These are phyloP conservation scores for Papiliotrema fonsecae DNA, from an alignment of 1,284 basidiomycete species.

Conservation along the genomic window DNA sequence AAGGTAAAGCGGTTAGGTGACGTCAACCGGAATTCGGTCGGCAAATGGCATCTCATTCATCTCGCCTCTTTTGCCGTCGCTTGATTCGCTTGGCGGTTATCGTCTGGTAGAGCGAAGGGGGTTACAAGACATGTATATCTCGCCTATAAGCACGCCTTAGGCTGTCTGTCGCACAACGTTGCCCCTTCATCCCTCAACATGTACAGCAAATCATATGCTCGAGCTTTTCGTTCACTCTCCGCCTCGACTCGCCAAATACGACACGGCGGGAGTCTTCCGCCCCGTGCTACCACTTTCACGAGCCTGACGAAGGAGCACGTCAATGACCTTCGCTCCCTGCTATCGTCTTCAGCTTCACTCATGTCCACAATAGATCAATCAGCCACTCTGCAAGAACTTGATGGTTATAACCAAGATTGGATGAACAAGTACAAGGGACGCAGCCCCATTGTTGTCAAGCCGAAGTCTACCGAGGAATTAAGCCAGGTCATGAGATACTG, in stretches of 20 bases:
- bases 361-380: slow-evolving; percentile 50
- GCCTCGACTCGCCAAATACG: neutral
- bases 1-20: too few relatives aligned
- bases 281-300: slow-evolving; percentile 42
- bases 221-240: neutral
- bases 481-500: slow-evolving; percentile 82
- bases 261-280: slow-evolving; percentile 25
- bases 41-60: too few relatives aligned
- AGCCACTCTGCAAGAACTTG: slow-evolving; percentile 60
- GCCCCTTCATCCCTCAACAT: too few relatives aligned
- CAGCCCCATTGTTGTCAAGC: slow-evolving; percentile 80
- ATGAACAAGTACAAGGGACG: slow-evolving; percentile 91
- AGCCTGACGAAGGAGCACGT: slow-evolving; percentile 50
- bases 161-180: too few relatives aligned
- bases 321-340: slow-evolving; percentile 48
- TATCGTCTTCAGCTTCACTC: slow-evolving; percentile 49
- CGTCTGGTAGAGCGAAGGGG: too few relatives aligned
- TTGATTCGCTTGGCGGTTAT: too few relatives aligned
- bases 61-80: too few relatives aligned
- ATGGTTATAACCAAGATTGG: slow-evolving; percentile 90
- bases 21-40: too few relatives aligned
- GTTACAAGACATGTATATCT: too few relatives aligned
- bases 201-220: neutral
- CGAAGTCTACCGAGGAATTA: slow-evolving; percentile 81
- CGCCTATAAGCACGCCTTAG: too few relatives aligned